A percentile compares a stretch with the other conserved stretches of the same genome.
Evolutionary conservation across 2,329 filamentous ascomycete species (phyloP).

Genomic region (Cladosporium sp.): DNA sequence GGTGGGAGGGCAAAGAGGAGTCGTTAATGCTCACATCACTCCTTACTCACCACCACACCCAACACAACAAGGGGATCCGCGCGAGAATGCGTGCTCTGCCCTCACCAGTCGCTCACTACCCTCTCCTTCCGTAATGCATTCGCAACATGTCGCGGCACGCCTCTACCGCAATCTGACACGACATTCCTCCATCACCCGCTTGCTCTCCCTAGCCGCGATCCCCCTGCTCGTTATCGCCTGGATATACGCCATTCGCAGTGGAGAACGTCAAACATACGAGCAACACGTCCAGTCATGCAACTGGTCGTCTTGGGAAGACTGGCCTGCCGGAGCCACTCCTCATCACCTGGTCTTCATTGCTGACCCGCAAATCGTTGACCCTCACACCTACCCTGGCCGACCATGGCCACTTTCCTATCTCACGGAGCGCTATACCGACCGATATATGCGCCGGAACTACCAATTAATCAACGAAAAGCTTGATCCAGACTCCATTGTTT

Average conservation of each 20-base stretch:
- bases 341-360: slow-evolving; percentile 82
- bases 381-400: slow-evolving; percentile 87
- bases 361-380: slow-evolving; percentile 87
- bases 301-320: slow-evolving; percentile 88
- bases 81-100: slow-evolving; percentile 6
- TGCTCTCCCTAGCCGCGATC: slow-evolving; percentile 9
- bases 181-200: slow-evolving; percentile 5
- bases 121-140: slow-evolving; percentile 12
- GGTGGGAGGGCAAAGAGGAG: not conserved
- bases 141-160: slow-evolving; percentile 12
- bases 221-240: slow-evolving; percentile 62
- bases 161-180: slow-evolving; percentile 7
- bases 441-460: slow-evolving; percentile 82
- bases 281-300: slow-evolving; percentile 65
- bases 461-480: slow-evolving; percentile 68
- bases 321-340: slow-evolving; percentile 73
- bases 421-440: slow-evolving; percentile 73
- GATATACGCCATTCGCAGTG: slow-evolving; percentile 74
- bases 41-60: no score
- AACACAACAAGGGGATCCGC: not conserved
- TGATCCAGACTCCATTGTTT: slow-evolving; percentile 81
- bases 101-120: not conserved
- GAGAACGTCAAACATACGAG: slow-evolving; percentile 74
- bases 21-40: not conserved
- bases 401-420: slow-evolving; percentile 65